These are phyloP conservation scores for Capillidium rhysosporum DNA, from an alignment of 371 early-diverging fungal genomes.

Conservation along the genomic window DNA sequence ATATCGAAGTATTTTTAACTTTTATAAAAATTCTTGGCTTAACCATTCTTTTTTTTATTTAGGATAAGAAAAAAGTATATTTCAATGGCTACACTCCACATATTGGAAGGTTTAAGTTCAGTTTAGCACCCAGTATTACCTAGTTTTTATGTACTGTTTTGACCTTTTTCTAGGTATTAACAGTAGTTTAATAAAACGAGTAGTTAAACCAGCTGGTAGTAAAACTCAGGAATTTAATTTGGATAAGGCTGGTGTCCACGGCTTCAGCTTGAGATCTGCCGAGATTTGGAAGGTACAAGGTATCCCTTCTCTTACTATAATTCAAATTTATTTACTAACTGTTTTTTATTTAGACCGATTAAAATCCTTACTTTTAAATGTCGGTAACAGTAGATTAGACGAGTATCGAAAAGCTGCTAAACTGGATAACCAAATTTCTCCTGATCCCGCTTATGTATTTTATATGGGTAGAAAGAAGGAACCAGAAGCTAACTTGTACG, in stretches of 20 bases:
- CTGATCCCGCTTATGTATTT: constrained; percentile 10
- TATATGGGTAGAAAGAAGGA: constrained; percentile 15
- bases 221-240: no score
- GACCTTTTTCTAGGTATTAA: no score
- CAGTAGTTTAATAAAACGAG: neutral
- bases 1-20: constrained; percentile 23
- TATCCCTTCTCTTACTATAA: neutral
- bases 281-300: neutral
- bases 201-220: neutral
- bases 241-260: no score
- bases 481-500: constrained; percentile 23
- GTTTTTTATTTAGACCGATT: neutral
- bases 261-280: no score
- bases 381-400: neutral
- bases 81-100: constrained; percentile 31
- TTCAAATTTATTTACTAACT: no score
- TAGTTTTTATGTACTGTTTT: no score
- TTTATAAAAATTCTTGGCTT: neutral
- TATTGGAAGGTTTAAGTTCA: constrained; percentile 37
- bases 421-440: neutral
- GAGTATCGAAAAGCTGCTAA: neutral
- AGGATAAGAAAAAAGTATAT: constrained; percentile 17
- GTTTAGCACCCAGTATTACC: constrained; percentile 26
- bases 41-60: constrained; percentile 3
- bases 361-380: neutral